Percentiles rank a stretch among this genome's conserved stretches.
These are phyloP conservation scores for Yarrowia osloensis DNA, from an alignment of 805 yeast species.

Conservation along the genomic window DNA sequence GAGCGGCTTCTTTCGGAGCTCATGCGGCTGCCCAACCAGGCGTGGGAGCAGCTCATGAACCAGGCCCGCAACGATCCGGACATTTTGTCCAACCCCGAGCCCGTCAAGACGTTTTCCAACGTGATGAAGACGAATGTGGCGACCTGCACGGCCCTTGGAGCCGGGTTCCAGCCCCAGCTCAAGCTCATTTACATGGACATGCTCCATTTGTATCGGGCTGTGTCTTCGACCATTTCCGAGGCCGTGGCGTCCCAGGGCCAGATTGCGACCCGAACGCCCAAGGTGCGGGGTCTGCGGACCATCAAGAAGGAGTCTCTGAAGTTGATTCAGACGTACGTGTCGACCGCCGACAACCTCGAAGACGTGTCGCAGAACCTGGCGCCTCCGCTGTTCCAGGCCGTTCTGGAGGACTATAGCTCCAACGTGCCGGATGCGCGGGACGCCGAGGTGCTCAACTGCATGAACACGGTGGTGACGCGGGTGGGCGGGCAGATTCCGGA, in stretches of 20 bases:
- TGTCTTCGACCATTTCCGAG: constrained; percentile 78
- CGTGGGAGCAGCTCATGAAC: constrained; percentile 88
- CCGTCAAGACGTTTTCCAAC: constrained; percentile 89
- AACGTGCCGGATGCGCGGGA: constrained; percentile 97
- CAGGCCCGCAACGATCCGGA: constrained; percentile 84
- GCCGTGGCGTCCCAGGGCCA: constrained; percentile 78
- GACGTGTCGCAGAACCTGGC: constrained; percentile 81
- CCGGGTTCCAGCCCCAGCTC: constrained; percentile 85
- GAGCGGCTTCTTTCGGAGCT: constrained; percentile 72
- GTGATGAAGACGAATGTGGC: constrained; percentile 94
- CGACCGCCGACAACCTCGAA: constrained; percentile 81
- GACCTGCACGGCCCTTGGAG: constrained; percentile 91
- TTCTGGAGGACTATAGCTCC: constrained; percentile 81
- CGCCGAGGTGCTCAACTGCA: constrained; percentile 94
- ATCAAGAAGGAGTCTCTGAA: constrained; percentile 92
- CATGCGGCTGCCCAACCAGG: constrained; percentile 90
- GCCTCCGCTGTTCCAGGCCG: constrained; percentile 79
- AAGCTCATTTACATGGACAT: constrained; percentile 84
- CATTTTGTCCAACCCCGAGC: constrained; percentile 71
- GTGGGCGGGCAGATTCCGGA: constrained; percentile 88
- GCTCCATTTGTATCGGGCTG: constrained; percentile 87
- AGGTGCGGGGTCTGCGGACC: constrained; percentile 92
- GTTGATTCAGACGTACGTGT: constrained; percentile 82
- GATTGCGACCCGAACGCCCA: constrained; percentile 91
- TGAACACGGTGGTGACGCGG: constrained; percentile 83